Conservation (phyloP, 441 rosid species). For the Arabidopsis lyrata region DNA sequence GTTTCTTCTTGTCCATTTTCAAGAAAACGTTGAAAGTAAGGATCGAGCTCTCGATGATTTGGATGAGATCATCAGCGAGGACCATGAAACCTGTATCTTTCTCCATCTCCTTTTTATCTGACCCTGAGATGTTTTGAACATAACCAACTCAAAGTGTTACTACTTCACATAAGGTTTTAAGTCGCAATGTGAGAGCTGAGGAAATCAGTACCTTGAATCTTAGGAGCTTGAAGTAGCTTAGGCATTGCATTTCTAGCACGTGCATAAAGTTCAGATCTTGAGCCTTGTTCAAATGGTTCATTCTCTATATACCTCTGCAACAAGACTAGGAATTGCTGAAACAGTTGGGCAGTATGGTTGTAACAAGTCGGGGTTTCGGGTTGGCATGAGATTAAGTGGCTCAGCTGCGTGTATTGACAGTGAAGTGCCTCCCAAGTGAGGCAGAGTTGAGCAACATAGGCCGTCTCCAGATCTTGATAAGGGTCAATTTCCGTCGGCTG, state of each 20-base stretch:
- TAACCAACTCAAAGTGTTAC: conserved; percentile 31
- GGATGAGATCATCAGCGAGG: conserved; percentile 70
- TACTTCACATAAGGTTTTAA: conserved; percentile 14
- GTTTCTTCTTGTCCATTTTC: conserved; percentile 82
- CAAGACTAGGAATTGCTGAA: conserved; percentile 92
- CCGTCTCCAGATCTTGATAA: conserved; percentile 79
- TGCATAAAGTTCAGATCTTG: conserved; percentile 72
- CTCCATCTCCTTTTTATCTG: conserved; percentile 62
- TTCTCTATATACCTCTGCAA: conserved; percentile 93
- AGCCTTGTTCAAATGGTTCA: conserved; percentile 89
- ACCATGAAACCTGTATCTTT: conserved; percentile 63
- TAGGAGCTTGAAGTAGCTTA: conserved; percentile 89
- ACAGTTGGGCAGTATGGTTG: conserved; percentile 83
- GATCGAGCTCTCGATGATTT: conserved; percentile 70
- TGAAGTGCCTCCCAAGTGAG: conserved; percentile 99
- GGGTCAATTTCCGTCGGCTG: conserved; percentile 57
- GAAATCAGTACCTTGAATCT: conserved; percentile 64
- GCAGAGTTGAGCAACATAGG: conserved; percentile 92
- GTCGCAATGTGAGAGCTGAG: conserved; percentile 10
- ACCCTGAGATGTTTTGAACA: conserved; percentile 53
- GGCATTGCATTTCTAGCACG: conserved; percentile 84
- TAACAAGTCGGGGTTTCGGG: conserved; percentile 69
- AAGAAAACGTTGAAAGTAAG: conserved; percentile 72
- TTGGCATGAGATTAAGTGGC: conserved; percentile 73
- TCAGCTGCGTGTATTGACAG: conserved; percentile 87